Conservation (phyloP, 345 rosid species). For the Eucalyptus cloeziana region DNA sequence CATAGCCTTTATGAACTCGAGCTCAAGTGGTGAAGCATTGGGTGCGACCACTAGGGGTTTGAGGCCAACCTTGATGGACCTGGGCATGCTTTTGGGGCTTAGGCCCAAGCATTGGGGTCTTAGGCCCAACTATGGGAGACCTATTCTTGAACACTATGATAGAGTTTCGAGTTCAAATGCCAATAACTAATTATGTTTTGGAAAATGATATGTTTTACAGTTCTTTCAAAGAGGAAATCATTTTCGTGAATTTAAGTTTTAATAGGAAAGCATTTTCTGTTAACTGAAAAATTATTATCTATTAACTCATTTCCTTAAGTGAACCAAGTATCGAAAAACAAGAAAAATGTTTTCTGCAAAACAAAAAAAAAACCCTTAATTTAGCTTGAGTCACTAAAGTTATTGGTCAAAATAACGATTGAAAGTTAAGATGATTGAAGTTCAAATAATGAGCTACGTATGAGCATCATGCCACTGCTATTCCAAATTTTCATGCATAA, state of each 20-base stretch:
- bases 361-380: neutral
- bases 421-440: neutral
- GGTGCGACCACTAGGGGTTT: fast-evolving
- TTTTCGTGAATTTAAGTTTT: fast-evolving
- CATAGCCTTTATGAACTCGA: too few relatives aligned
- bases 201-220: fast-evolving
- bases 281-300: fast-evolving
- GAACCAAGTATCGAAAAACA: neutral
- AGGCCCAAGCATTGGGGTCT: too few relatives aligned
- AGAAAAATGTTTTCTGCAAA: too few relatives aligned
- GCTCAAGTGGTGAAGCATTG: too few relatives aligned
- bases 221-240: neutral
- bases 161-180: fast-evolving
- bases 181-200: too few relatives aligned
- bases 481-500: neutral
- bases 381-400: neutral
- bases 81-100: too few relatives aligned
- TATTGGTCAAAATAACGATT: neutral
- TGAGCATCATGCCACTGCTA: neutral
- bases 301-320: neutral
- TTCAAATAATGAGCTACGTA: neutral
- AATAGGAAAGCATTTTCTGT: too few relatives aligned
- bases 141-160: fast-evolving
- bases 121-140: too few relatives aligned
- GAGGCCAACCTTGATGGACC: fast-evolving